A percentile compares a stretch with the other conserved stretches of the same genome.
These are phyloP conservation scores for Fraxinus dipetala DNA, from an alignment of 305 asterid species.

Conservation along the genomic window DNA sequence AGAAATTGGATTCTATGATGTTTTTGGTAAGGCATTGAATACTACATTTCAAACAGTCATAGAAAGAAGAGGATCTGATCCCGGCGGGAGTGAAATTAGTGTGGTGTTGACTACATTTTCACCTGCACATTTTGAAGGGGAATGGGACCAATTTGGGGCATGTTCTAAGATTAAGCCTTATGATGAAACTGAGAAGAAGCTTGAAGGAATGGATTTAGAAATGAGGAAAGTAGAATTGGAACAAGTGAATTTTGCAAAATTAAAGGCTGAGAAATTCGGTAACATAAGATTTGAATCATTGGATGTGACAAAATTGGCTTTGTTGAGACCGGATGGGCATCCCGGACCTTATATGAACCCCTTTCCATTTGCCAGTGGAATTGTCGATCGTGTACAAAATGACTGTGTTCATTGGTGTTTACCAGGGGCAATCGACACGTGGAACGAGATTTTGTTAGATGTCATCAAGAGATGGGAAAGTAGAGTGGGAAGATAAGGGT, in stretches of 20 bases:
- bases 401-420: slow-evolving; percentile 94
- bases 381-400: slow-evolving; percentile 50
- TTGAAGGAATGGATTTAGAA: slow-evolving; percentile 59
- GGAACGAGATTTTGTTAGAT: slow-evolving; percentile 72
- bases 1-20: slow-evolving; percentile 60
- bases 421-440: slow-evolving; percentile 81
- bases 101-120: slow-evolving; percentile 60
- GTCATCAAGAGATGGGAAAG: slow-evolving; percentile 36
- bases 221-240: slow-evolving; percentile 57
- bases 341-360: slow-evolving; percentile 80
- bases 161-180: slow-evolving; percentile 63
- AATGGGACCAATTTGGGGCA: slow-evolving; percentile 74
- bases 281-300: slow-evolving; percentile 46
- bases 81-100: background rate
- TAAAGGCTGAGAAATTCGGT: slow-evolving; percentile 20
- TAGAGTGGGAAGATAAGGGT: background rate
- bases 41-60: slow-evolving; percentile 43
- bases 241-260: slow-evolving; percentile 37
- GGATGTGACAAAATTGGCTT: slow-evolving; percentile 58
- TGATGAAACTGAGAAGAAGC: slow-evolving; percentile 33
- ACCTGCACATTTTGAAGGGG: slow-evolving; percentile 85
- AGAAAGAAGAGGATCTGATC: slow-evolving; percentile 19
- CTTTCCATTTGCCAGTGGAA: slow-evolving; percentile 59
- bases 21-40: slow-evolving; percentile 43
- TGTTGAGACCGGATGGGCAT: slow-evolving; percentile 75